Percentiles rank a stretch among this genome's conserved stretches.
Conservation (phyloP, 805 yeast genomes). For the Metschnikowia bowlesiae region DNA sequence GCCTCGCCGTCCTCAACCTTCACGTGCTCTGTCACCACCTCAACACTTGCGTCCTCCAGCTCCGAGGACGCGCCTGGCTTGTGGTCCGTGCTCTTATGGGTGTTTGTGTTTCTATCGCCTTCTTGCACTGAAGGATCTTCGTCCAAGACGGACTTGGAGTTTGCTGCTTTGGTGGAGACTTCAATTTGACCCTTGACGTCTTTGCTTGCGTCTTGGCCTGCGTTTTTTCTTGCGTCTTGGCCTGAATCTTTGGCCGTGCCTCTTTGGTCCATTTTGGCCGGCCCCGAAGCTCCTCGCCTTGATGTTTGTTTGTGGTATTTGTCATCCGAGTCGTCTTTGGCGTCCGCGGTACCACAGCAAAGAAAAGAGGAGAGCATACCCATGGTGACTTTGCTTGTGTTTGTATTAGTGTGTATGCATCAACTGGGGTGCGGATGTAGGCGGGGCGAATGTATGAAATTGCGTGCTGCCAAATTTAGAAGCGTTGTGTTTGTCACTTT, state of each 20-base stretch:
- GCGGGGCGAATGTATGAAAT: neutral
- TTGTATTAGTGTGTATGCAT: neutral
- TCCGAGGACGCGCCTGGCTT: neutral
- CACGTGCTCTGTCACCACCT: neutral
- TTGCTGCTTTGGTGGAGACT: neutral
- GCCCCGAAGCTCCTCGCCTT: constrained; percentile 2
- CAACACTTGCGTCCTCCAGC: neutral
- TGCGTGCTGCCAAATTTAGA: neutral
- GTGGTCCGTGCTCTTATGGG: constrained; percentile 19
- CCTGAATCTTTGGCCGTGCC: neutral
- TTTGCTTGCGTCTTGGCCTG: neutral
- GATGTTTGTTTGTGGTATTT: constrained; percentile 23
- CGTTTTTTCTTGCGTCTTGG: no score
- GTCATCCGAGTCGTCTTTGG: constrained; percentile 30
- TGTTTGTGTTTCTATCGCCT: constrained; percentile 39
- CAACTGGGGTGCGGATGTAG: neutral
- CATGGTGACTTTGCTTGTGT: constrained; percentile 14
- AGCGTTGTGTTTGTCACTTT: neutral
- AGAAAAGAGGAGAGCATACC: constrained; percentile 31
- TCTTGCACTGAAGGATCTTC: constrained; percentile 38
- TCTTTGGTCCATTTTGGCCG: neutral
- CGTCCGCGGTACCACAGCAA: constrained; percentile 34
- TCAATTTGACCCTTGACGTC: constrained; percentile 1
- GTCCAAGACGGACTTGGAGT: constrained; percentile 20
- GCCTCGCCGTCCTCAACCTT: neutral